Evolutionary conservation across 2,329 filamentous ascomycete species (phyloP), one percentile per base, ranked within the genome.

Genomic region (Penicillium sp.): DNA sequence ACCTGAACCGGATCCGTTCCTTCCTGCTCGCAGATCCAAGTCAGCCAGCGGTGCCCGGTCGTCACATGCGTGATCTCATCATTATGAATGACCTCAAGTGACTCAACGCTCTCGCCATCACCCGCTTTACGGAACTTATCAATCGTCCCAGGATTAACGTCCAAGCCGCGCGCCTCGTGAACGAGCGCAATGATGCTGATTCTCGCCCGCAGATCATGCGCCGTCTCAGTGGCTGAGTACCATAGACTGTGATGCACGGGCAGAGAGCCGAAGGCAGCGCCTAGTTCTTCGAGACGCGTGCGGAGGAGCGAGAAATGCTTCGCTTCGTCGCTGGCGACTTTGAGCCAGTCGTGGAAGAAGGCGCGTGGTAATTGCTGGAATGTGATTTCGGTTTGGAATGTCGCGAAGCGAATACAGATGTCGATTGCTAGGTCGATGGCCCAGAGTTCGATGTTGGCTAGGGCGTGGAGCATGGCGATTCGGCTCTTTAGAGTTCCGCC

Each of bases 51-150:
- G 54, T 79, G 76, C 4, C 77, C 77, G 4, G 77, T 78, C 0
- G 77, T 79, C 18, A 79, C 77, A 56, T 79, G 77, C 0, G 77
- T 79, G 40, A 79, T 78, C 58, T 79, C 77, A 42, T 79, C 77
- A 46, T 77, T 78, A 48, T 79, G 77, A 31, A 79, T 79, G 21
- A 79, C 65, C 34, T 73, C 72, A 50, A 79, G 56, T 3, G 66
- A 65, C 9, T 73, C 67, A 13, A 78, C 76, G 46, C 76, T 79
- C 44, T 79, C 75, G 8, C 34, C 39, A 40, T 79, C 77, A 2
- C 63, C 61, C 0, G 74, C 72, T 40, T 67, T 69, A 46, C 74
- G 76, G 58, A 79, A 79, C 50, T 78, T 79, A 43, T 76, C 71
- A 41, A 79, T 79, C 0, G 77, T 79, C 68, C 77, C 68, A 0